Percentiles rank a stretch among this genome's conserved stretches.
Evolutionary conservation across 495 filamentous ascomycete genomes (phyloP).

Genomic region (Aspergillus campestris): DNA sequence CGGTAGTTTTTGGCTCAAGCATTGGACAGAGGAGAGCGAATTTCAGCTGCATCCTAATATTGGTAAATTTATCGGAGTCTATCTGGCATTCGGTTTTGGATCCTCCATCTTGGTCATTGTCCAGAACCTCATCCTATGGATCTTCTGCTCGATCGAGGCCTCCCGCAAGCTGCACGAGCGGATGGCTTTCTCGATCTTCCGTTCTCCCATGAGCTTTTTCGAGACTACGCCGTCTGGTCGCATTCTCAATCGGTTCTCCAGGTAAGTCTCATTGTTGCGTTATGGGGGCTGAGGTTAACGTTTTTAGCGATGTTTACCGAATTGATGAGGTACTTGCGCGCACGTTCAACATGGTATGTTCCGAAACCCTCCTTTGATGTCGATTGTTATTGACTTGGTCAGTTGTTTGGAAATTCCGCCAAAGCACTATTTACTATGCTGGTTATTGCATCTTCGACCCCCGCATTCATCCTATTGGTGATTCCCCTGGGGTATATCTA

Average conservation of each 20-base stretch:
- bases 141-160: slow-evolving; percentile 98
- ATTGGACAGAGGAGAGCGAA: slow-evolving; percentile 77
- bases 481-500: slow-evolving; percentile 77
- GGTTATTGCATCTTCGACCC: slow-evolving; percentile 75
- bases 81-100: slow-evolving; percentile 91
- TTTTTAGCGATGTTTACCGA: slow-evolving; percentile 76
- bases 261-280: slow-evolving; percentile 38
- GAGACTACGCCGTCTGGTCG: slow-evolving; percentile 97
- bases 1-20: slow-evolving; percentile 88
- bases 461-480: slow-evolving; percentile 70
- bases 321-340: slow-evolving; percentile 93
- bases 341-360: slow-evolving; percentile 71
- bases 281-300: background rate
- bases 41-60: slow-evolving; percentile 57
- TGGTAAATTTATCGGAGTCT: slow-evolving; percentile 88
- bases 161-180: slow-evolving; percentile 94
- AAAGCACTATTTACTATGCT: slow-evolving; percentile 77
- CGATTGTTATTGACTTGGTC: slow-evolving; percentile 22
- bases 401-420: slow-evolving; percentile 81
- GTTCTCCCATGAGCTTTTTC: slow-evolving; percentile 98
- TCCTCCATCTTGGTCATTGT: slow-evolving; percentile 75
- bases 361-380: background rate
- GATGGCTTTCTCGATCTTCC: slow-evolving; percentile 97
- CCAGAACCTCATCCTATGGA: slow-evolving; percentile 95
- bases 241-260: slow-evolving; percentile 95